Evolutionary conservation across 2,329 filamentous ascomycete genomes (phyloP), one percentile per base, ranked within the genome.

Genomic region (Beauveria varroae): DNA sequence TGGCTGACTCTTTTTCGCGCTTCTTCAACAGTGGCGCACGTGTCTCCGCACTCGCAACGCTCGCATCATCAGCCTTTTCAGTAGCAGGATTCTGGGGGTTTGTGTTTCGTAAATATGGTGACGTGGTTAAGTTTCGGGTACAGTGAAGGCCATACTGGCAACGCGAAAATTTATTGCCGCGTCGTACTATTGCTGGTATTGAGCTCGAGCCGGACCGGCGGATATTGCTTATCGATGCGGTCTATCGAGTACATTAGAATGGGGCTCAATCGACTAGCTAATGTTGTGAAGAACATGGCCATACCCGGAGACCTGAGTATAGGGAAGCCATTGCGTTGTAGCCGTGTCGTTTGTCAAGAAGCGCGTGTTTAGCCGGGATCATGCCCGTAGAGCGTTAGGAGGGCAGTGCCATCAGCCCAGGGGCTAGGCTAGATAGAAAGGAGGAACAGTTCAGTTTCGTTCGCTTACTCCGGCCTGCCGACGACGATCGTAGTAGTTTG

Each of bases 1-100:
- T 65, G 4, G 66, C 67, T 3, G 68, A 69, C 62, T 71, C 67
- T 63, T 65, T 64, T 46, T 67, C 63, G 18, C 66, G 57, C 2
- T 67, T 63, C 24, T 53, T 55, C 6, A 58, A 18, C 8, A 58
- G 24, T 9, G 56, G 46, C 30, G 56, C 56, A 34, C 7, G 37
- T 3, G 56, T 43, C 34, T 58, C 56, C 7, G 30, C 18, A 20
- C 47, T 43, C 12, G 56, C 37, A 22, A 58, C 24, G 46, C 56
- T 58, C 30, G 56, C 46, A 18, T 43, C 20, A 7, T 58, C 56
- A 8, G 34, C 2, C 18, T 51, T 7, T 18, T 51, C 46, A 24
- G 24, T 18, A 10, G 54, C 20, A 14, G 51, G 12, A 5, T 3
- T 43, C 10, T 18, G 56, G 14, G 55, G 55, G 3, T 37, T 47